Percentiles rank a stretch among this genome's conserved stretches.
Evolutionary conservation across 2,329 filamentous ascomycete genomes (phyloP).

Genomic region (Calonectria ilicicola): DNA sequence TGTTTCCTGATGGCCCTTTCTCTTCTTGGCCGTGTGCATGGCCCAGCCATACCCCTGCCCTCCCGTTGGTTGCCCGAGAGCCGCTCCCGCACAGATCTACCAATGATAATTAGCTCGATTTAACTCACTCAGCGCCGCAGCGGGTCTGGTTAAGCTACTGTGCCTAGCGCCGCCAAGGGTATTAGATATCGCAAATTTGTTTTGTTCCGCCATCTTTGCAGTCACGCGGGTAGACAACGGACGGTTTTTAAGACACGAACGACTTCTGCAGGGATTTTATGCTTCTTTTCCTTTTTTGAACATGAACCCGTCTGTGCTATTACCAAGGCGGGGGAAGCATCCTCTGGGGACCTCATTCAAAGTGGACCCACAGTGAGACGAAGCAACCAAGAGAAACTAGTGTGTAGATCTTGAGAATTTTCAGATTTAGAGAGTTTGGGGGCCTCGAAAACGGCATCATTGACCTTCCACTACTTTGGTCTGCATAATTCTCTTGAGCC

Average conservation of each 20-base stretch:
- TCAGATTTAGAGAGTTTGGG: no score
- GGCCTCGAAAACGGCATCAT: no score
- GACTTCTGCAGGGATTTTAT: neutral
- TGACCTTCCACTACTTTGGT: neutral
- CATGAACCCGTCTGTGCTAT: no score
- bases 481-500: slow-evolving; percentile 27
- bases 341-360: no score
- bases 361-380: no score
- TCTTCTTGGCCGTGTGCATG: neutral
- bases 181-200: neutral
- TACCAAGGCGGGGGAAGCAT: no score
- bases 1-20: neutral
- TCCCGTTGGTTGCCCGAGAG: neutral
- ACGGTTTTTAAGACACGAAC: neutral
- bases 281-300: no score
- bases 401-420: no score
- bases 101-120: slow-evolving; percentile 30
- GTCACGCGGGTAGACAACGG: neutral
- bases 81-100: neutral
- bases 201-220: neutral
- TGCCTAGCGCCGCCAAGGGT: neutral
- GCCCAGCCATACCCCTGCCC: neutral
- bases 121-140: slow-evolving; percentile 21
- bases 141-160: neutral
- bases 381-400: no score